Evolutionary conservation across 2,329 filamentous ascomycete genomes (phyloP).

Genomic region (Remersonia thermophila): DNA sequence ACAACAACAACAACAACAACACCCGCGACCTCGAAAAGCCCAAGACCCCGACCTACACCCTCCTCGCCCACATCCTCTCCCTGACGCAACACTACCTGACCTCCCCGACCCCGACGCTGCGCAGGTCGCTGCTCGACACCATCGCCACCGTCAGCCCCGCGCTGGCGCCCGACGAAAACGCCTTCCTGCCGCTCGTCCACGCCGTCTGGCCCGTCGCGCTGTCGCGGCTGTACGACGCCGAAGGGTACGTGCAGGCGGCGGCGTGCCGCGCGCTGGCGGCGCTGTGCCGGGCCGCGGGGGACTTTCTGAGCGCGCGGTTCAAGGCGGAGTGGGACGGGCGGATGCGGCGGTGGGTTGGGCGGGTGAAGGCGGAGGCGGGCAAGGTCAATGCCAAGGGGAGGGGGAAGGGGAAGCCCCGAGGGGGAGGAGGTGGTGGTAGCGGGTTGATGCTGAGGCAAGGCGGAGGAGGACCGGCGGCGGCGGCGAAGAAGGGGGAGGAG

Average conservation of each 20-base stretch:
- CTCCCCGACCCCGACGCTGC: slow-evolving; percentile 66
- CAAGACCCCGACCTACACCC: slow-evolving; percentile 66
- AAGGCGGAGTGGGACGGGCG: slow-evolving; percentile 60
- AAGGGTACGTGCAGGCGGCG: slow-evolving; percentile 56
- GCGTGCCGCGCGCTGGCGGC: slow-evolving; percentile 56
- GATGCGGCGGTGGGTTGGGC: slow-evolving; percentile 37
- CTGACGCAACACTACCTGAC: slow-evolving; percentile 87
- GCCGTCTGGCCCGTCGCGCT: slow-evolving; percentile 78
- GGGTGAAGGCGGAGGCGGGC: slow-evolving; percentile 28
- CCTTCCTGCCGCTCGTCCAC: slow-evolving; percentile 81
- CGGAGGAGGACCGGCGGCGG: too few species aligned
- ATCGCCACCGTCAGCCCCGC: slow-evolving; percentile 60
- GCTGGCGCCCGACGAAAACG: slow-evolving; percentile 64
- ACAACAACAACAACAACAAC: slow-evolving; percentile 22
- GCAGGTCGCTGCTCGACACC: slow-evolving; percentile 65
- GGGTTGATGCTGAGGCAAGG: too few species aligned
- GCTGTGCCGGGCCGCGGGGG: slow-evolving; percentile 61
- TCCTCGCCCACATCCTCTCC: slow-evolving; percentile 68
- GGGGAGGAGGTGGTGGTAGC: neutral
- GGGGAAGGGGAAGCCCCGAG: too few species aligned
- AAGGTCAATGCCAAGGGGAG: too few species aligned
- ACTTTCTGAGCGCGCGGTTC: slow-evolving; percentile 69
- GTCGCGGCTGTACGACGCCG: slow-evolving; percentile 51
- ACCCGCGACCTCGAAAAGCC: slow-evolving; percentile 31
- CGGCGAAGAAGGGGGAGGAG: too few species aligned